Conservation (phyloP, 2,329 filamentous ascomycete species). For the Alternaria panax region DNA sequence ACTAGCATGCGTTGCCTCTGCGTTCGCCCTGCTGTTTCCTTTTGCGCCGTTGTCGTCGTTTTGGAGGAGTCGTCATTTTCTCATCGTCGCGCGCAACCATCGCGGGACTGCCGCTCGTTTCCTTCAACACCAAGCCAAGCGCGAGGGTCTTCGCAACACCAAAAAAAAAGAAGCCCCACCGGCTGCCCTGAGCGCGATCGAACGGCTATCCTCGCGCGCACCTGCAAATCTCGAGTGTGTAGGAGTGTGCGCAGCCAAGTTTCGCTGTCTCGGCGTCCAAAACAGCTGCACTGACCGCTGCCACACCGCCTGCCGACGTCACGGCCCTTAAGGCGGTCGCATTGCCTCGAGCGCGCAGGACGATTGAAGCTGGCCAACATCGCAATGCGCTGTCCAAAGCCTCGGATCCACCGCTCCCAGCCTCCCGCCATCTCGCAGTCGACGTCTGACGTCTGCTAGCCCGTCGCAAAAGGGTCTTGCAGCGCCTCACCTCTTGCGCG, state of each 20-base stretch:
- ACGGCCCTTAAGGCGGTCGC: constrained; percentile 45
- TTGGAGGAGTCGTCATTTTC: constrained; percentile 6
- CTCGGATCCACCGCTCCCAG: constrained; percentile 41
- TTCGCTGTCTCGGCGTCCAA: constrained; percentile 38
- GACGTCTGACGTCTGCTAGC: constrained; percentile 48
- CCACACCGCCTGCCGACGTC: constrained; percentile 50
- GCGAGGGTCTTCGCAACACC: constrained; percentile 22
- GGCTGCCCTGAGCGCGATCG: constrained; percentile 15
- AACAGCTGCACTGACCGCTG: constrained; percentile 49
- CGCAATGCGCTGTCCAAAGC: constrained; percentile 50
- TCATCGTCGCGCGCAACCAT: constrained; percentile 28
- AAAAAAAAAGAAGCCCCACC: constrained; percentile 12
- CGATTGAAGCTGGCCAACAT: constrained; percentile 41
- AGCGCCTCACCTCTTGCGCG: constrained; percentile 39
- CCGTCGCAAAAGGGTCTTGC: constrained; percentile 38
- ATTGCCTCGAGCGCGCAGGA: constrained; percentile 36
- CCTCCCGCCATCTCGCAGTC: constrained; percentile 39
- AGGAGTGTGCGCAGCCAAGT: constrained; percentile 28
- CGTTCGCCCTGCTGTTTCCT: constrained; percentile 38
- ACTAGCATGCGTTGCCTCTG: constrained; percentile 38
- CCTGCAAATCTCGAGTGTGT: constrained; percentile 22
- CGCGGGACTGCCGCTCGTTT: constrained; percentile 30
- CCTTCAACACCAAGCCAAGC: constrained; percentile 25
- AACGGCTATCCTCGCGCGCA: constrained; percentile 26
- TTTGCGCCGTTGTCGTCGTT: constrained; percentile 18